A percentile compares a stretch with the other conserved stretches of the same genome.
Evolutionary conservation across 257 asterid genomes (phyloP).

Genomic region (Lavandula angustifolia): DNA sequence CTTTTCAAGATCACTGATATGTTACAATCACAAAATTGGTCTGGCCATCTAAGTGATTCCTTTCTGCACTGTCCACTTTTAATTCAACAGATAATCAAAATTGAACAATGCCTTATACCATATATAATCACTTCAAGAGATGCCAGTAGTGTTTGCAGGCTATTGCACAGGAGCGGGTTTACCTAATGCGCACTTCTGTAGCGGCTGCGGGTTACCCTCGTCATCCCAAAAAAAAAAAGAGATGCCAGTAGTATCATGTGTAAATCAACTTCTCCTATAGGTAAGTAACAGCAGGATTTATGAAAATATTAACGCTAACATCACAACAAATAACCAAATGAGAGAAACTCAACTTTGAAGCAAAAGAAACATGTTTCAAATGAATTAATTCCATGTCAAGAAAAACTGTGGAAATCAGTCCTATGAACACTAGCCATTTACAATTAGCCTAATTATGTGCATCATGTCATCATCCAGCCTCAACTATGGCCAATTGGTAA

Average conservation of each 20-base stretch:
- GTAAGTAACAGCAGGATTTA: neutral
- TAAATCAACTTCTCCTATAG: neutral
- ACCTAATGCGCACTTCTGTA: too few relatives aligned
- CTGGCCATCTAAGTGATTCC: too few relatives aligned
- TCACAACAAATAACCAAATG: slow-evolving; percentile 1
- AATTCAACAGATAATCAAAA: too few relatives aligned
- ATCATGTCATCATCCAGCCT: slow-evolving; percentile 32
- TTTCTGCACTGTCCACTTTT: too few relatives aligned
- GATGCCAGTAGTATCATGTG: slow-evolving; percentile 4
- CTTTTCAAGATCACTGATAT: neutral
- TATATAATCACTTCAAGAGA: too few relatives aligned
- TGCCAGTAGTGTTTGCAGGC: too few relatives aligned
- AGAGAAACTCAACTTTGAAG: neutral
- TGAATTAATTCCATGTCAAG: neutral
- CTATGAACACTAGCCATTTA: slow-evolving; percentile 23
- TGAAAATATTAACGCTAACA: neutral
- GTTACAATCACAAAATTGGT: neutral
- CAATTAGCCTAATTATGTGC: slow-evolving; percentile 37
- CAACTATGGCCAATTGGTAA: slow-evolving; percentile 23
- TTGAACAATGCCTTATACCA: too few relatives aligned
- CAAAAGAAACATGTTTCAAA: too few relatives aligned
- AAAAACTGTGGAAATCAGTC: neutral
- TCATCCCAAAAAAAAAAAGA: neutral
- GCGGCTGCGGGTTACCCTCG: too few relatives aligned
- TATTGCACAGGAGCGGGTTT: too few relatives aligned